Base-by-base conservation (phyloP, 345 rosid genomes). In the Citrus trifoliata region DNA sequence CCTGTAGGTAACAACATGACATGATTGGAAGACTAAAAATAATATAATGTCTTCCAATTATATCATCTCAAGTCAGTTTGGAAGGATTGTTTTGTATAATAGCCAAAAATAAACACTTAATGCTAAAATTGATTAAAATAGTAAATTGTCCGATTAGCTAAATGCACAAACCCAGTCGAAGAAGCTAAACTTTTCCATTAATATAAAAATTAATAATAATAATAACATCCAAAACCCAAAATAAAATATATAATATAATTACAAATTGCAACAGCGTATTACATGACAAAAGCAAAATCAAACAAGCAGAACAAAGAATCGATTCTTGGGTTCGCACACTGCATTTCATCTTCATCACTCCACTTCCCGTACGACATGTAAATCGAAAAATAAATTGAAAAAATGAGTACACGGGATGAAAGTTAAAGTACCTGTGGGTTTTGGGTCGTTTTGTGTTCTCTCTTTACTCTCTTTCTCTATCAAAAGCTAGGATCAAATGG, bases 341-440 rank as follows among this genome's bases (percentile, higher is more conserved):
- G 27, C 33, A 27, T 46, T 37, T 69, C 73, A n/a, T n/a, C 61
- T 59, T 4, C 16, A 37, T 73, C 35, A 74, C 60, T 74, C 37
- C 14, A 9, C 9, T 35, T 38, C 56, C 22, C 16, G 13, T 35
- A 35, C 37, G 37, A 35, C 37, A 35, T 35, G 37, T 35, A 35
- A 35, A 35, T 35, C 37, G 37, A 35, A 5, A 35, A 0, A 35
- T 5, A 6, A 5, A 35, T 35, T 35, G 37, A 35, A 35, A 18
- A 65, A 67, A 62, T 1, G 27, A 8, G 28, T 4, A 40, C 24
- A 66, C 2, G 2, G 4, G 48, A 6, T 8, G 22, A 67, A 25
- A 21, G 40, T 48, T 65, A 64, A 55, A 71, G 13, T 59, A 79
- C 83, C 83, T 58, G 73, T 10, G 56, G 74, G 35, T 35, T 71